A percentile compares a stretch with the other conserved stretches of the same genome.
Evolutionary conservation across 2,329 filamentous ascomycete species (phyloP).

Genomic region (Rhynchosporium agropyri): DNA sequence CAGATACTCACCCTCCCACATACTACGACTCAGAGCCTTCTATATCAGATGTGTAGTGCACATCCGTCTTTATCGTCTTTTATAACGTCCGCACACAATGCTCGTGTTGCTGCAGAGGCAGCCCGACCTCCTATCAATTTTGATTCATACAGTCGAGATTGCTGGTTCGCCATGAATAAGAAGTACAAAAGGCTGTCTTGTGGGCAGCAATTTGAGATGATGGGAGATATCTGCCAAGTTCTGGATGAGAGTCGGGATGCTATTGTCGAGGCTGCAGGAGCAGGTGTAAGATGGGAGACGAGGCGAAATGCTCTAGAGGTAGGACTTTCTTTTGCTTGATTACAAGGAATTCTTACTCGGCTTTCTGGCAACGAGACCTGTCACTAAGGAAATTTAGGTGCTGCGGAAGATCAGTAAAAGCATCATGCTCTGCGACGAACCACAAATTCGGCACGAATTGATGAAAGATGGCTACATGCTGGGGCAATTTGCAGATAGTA

Average conservation of each 20-base stretch:
- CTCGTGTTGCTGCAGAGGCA: constrained; percentile 18
- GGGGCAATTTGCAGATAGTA: constrained; percentile 24
- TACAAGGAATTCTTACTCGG: not conserved
- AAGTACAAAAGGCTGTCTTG: constrained; percentile 20
- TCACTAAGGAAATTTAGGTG: constrained; percentile 10
- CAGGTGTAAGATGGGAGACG: constrained; percentile 25
- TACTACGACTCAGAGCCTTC: constrained; percentile 15
- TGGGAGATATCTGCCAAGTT: constrained; percentile 18
- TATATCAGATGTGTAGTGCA: constrained; percentile 20
- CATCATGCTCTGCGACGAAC: constrained; percentile 26
- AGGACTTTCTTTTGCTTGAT: constrained; percentile 7
- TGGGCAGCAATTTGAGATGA: constrained; percentile 21
- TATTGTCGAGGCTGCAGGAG: constrained; percentile 24
- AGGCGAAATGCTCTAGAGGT: constrained; percentile 23
- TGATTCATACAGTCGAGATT: constrained; percentile 22
- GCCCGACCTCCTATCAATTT: constrained; percentile 23
- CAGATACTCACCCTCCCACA: constrained; percentile 20
- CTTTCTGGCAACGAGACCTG: not conserved
- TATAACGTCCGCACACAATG: constrained; percentile 18
- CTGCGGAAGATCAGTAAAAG: constrained; percentile 26
- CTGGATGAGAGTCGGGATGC: constrained; percentile 17
- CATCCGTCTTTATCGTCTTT: constrained; percentile 10
- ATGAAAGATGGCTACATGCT: constrained; percentile 29
- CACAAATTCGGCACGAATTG: constrained; percentile 27
- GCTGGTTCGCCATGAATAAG: constrained; percentile 25